Conservation (phyloP, 805 yeast species). For the Yarrowia hollandica region DNA sequence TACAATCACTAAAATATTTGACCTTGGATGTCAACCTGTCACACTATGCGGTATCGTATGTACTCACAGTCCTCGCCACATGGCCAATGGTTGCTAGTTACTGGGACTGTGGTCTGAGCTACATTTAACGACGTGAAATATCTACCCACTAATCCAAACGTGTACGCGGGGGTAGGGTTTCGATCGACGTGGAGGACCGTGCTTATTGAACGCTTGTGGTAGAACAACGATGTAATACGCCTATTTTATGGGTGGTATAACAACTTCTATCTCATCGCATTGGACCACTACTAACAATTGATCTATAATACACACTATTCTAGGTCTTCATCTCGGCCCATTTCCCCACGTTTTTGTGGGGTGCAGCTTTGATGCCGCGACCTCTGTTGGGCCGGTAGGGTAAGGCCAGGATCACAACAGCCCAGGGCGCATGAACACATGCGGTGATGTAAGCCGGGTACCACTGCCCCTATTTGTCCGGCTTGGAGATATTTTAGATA, state of each 20-base stretch:
- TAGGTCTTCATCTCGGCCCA: constrained; percentile 11
- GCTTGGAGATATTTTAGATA: neutral
- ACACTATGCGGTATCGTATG: neutral
- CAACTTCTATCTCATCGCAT: too few relatives aligned
- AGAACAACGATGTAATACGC: neutral
- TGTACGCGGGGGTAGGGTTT: constrained; percentile 19
- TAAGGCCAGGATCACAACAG: neutral
- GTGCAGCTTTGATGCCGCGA: constrained; percentile 24
- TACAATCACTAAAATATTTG: neutral
- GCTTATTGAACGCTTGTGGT: neutral
- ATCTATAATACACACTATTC: neutral
- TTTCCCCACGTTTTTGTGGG: constrained; percentile 26
- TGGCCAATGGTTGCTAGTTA: too few relatives aligned
- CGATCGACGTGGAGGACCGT: constrained; percentile 5
- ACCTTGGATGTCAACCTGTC: neutral
- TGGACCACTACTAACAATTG: too few relatives aligned
- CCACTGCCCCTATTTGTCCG: neutral
- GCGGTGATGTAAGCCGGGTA: neutral
- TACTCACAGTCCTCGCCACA: neutral
- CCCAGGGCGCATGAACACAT: neutral
- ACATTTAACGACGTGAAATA: neutral
- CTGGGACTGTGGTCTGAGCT: neutral
- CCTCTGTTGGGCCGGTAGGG: constrained; percentile 27
- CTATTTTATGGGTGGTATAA: too few relatives aligned
- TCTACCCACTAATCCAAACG: neutral